These are phyloP conservation scores for Acanthamoeba royreba DNA, from an alignment of 208 protist genomes.

Conservation along the genomic window DNA sequence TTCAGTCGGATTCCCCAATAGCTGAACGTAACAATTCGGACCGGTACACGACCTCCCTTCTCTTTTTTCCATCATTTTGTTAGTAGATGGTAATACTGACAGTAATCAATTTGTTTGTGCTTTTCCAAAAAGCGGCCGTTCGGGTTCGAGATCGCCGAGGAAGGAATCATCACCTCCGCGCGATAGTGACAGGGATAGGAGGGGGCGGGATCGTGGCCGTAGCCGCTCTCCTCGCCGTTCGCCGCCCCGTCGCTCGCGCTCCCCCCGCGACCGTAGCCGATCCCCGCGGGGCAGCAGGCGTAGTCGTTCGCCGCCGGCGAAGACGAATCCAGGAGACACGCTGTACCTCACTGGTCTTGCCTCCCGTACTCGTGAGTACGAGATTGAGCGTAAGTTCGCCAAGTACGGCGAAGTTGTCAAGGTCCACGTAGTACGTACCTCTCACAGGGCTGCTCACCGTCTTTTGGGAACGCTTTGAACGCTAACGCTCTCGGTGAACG, in stretches of 20 bases:
- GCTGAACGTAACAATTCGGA: no score
- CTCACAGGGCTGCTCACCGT: neutral
- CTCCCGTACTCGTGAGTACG: neutral
- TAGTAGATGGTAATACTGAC: no score
- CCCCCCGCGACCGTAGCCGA: neutral
- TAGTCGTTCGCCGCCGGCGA: neutral
- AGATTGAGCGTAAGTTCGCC: constrained; percentile 3
- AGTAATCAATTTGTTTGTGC: no score
- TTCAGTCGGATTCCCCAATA: no score
- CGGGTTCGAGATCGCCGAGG: no score
- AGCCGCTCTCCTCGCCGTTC: neutral
- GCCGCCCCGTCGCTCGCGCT: neutral
- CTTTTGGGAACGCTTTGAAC: no score
- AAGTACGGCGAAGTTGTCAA: neutral
- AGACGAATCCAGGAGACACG: neutral
- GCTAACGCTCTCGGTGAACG: no score
- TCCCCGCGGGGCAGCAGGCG: neutral
- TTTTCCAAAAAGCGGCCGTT: no score
- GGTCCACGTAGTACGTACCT: neutral
- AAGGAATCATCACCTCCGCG: neutral
- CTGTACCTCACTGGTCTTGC: constrained; percentile 5
- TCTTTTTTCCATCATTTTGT: no score
- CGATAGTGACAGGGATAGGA: neutral
- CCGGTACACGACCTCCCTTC: no score
- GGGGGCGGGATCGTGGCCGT: no score